Evolutionary conservation across 495 filamentous ascomycete genomes (phyloP), one percentile per base, ranked within the genome.

Genomic region (Neurospora sp.): DNA sequence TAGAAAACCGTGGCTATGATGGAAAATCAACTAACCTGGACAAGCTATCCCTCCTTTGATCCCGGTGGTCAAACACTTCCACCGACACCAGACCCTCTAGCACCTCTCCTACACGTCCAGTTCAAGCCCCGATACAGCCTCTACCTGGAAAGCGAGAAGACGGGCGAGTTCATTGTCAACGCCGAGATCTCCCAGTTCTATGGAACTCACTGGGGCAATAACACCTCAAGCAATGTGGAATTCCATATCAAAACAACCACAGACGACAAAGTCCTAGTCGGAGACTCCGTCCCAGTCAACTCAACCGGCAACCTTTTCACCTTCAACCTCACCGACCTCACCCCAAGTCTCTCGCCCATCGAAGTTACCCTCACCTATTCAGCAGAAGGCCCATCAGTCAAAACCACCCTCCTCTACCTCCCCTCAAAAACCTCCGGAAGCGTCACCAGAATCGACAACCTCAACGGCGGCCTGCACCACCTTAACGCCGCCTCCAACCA

Each of bases 401-500:
- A 35, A 9, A 86, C 86, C 18, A 72, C 84, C 31, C 69, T 92
- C 20, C 85, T 84, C 38, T 84, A 88, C 69, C 85, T 93, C 1
- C 90, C 90, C 1, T 85, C 87, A 5, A 87, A 86, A 66, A 82
- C 83, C 70, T 83, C 81, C 10, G 88, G 89, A 31, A 92, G 89
- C 74, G 83, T 87, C 18, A 88, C 89, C 16, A 88, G 88, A 75
- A 83, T 92, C 23, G 91, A 93, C 76, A 85, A 87, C 75, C 79
- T 91, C 3, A 84, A 87, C 72, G 89, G 89, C 37, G 89, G 86
- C 0, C 75, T 92, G 5, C 14, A 31, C 54, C 77, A 83, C 11
- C 83, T 88, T 16, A 84, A 81, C 35, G 38, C 77, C 9, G 71
- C 75, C 1, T 80, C 84, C 3, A 78, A 71, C 12, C 76, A 80